Evolutionary conservation across 192 early-diverging fungal genomes (phyloP), one percentile per base, ranked within the genome.

Genomic region (Entrophospora sp.): DNA sequence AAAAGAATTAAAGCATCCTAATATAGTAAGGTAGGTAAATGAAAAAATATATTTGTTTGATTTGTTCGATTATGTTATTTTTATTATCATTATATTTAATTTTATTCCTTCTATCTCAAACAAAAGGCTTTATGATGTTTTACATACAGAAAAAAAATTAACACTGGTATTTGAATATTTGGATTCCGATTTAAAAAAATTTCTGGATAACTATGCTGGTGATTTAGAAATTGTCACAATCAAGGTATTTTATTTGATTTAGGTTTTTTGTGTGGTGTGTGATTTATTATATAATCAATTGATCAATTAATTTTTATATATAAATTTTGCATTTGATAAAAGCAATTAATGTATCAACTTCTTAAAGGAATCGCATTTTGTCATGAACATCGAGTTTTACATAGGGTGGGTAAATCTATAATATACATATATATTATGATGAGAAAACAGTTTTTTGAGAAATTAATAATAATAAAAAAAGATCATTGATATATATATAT

Each of bases 151-250:
- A 71, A 93, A 94, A 79, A 98, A 94, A 77, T 75, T 99, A 51
- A 97, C 93, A 31, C 83, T 98, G 56, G 94, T 99, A 28, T 99
- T 98, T 81, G 97, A 98, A 75, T 97, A 89, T 73, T 77, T 99
- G 81, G 96, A 98, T 75, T 93, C 92, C 42, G 97, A 98, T 75
- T 77, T 98, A 73, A 99, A 98, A 69, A 98, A 99, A 85, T 99
- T 92, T 73, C 78, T 98, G 72, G 96, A 98, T 75, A 84, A 83
- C 2, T 89, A 86, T 64, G 84, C 86, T 35, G 90, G 90, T 34
- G 88, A 93, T 55, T 81, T 91, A 62, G 90, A 93, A 51, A 72
- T 79, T 14, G 46, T 77, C 57, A 89, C 91, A 18, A 87, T 95
- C 69, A 96, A 97, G 82, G 92, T 94, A 74, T 37, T 69, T 28